Conservation (phyloP, 1,139 yeast genomes). For the Blastobotrys malaysiensis region DNA sequence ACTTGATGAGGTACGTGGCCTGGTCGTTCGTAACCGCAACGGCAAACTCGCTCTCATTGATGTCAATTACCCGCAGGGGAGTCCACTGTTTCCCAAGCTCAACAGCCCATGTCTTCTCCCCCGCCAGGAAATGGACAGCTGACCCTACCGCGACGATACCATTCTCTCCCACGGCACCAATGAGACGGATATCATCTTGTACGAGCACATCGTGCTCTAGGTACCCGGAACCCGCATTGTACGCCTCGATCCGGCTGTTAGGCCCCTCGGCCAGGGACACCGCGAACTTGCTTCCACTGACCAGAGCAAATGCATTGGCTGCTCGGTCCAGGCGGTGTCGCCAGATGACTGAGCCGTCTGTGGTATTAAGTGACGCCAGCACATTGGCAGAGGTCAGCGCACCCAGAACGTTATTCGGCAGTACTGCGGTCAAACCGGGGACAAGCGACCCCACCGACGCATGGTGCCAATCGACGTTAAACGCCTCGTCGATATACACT, state of each 20-base stretch:
- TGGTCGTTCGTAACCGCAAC: not conserved
- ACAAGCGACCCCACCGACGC: conserved; percentile 23
- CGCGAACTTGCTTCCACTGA: not conserved
- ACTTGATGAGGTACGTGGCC: not conserved
- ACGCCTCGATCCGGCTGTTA: not conserved
- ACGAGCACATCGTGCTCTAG: not conserved
- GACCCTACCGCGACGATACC: not conserved
- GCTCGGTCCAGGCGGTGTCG: conserved; percentile 14
- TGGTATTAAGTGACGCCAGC: conserved; percentile 20
- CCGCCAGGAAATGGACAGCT: not conserved
- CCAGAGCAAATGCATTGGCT: not conserved
- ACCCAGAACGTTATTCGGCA: conserved; percentile 9
- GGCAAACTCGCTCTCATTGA: not conserved
- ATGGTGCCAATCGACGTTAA: conserved; percentile 29
- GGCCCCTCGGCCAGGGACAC: not conserved
- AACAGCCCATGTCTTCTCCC: not conserved
- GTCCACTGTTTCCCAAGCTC: not conserved
- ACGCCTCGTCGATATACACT: conserved; percentile 31
- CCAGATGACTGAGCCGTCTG: conserved; percentile 25
- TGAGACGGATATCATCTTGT: not conserved
- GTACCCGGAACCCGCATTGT: not conserved
- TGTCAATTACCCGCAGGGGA: not conserved
- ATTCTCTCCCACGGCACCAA: not conserved
- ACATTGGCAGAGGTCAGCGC: conserved; percentile 18
- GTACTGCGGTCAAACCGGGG: conserved; percentile 11